phyloP scores from a whole-genome alignment of 2,329 filamentous ascomycete species.

The Calonectria naviculata region DNA sequence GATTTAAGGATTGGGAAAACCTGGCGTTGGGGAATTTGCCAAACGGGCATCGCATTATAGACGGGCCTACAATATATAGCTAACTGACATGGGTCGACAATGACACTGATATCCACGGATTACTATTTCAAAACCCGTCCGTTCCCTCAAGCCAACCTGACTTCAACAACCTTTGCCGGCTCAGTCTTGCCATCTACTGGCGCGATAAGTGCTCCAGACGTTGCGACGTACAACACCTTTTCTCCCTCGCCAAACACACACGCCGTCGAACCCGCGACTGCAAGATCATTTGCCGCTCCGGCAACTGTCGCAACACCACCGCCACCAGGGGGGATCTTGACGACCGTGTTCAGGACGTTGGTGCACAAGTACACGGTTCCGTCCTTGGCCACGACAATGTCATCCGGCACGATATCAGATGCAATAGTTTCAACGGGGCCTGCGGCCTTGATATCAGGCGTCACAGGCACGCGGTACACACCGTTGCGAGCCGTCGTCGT shows the following conservation, averaged over 20 bases:
- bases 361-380: constrained; percentile 32
- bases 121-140: constrained; percentile 9
- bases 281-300: constrained; percentile 14
- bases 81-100: constrained; percentile 17
- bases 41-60: constrained; percentile 37
- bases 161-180: constrained; percentile 30
- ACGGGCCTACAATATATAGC: constrained; percentile 27
- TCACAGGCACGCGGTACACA: constrained; percentile 28
- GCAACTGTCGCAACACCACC: constrained; percentile 16
- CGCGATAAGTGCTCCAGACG: constrained; percentile 23
- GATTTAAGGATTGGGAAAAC: constrained; percentile 36
- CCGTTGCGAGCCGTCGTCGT: constrained; percentile 29
- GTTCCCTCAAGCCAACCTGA: constrained; percentile 13
- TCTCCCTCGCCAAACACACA: constrained; percentile 25
- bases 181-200: constrained; percentile 33
- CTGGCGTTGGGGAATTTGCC: constrained; percentile 40
- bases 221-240: constrained; percentile 28
- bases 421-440: constrained; percentile 28
- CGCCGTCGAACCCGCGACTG: constrained; percentile 28
- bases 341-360: constrained; percentile 32
- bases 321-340: constrained; percentile 8
- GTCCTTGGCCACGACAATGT: constrained; percentile 29
- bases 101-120: constrained; percentile 7
- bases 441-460: constrained; percentile 8
- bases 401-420: constrained; percentile 27